Evolutionary conservation across 345 rosid genomes (phyloP).

Genomic region (sweet orange (Citrus sinensis)): DNA sequence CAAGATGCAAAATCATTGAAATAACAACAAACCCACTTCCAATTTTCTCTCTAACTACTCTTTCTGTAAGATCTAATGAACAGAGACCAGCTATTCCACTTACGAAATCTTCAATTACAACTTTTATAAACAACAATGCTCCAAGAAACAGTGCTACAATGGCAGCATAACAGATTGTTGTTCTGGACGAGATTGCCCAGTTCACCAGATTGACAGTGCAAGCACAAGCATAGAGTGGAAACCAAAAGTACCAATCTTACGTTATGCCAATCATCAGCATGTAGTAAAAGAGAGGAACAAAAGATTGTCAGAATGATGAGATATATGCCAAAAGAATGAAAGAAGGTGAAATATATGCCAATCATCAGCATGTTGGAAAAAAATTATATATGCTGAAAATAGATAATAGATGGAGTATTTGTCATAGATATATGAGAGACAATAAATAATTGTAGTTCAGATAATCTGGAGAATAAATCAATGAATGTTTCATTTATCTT

Average conservation of each 20-base stretch:
- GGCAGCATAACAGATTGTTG: slow-evolving; percentile 22
- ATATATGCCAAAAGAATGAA: not conserved
- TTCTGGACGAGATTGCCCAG: slow-evolving; percentile 22
- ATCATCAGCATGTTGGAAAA: too few species aligned
- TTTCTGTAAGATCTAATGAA: slow-evolving; percentile 60
- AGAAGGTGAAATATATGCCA: not conserved
- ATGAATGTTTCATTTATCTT: too few species aligned
- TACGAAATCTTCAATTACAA: slow-evolving; percentile 37
- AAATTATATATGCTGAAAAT: too few species aligned
- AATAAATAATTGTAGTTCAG: too few species aligned
- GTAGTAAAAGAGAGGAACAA: not conserved
- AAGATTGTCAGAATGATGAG: not conserved
- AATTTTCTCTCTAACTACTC: slow-evolving; percentile 68
- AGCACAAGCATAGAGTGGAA: slow-evolving; percentile 52
- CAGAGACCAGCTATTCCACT: slow-evolving; percentile 42
- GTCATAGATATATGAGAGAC: too few species aligned
- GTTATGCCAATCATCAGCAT: not conserved
- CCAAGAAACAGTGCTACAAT: slow-evolving; percentile 35
- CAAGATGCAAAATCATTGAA: slow-evolving; percentile 66
- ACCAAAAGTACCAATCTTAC: slow-evolving; percentile 82
- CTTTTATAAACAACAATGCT: slow-evolving; percentile 51
- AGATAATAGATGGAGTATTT: too few species aligned
- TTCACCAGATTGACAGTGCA: slow-evolving; percentile 45
- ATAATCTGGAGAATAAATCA: too few species aligned
- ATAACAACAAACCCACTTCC: slow-evolving; percentile 67